Conservation (phyloP, 257 asterid genomes). For the Avicennia marina region DNA sequence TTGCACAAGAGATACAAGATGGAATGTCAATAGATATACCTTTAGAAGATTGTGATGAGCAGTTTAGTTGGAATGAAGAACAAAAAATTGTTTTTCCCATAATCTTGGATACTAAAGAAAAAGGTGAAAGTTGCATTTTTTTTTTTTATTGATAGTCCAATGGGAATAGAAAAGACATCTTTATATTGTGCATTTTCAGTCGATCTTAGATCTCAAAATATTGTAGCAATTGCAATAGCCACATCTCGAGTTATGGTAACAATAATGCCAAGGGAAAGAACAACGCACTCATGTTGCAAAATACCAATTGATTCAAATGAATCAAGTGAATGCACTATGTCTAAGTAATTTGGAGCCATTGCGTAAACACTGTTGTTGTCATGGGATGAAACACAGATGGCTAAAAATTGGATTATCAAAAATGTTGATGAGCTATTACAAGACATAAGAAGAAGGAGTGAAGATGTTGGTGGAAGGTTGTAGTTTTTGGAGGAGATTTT, state of each 20-base stretch:
- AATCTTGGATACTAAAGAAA: not conserved
- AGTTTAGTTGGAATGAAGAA: not conserved
- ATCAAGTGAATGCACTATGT: no score
- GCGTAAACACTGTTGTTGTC: no score
- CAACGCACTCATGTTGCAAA: not conserved
- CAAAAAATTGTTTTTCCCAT: not conserved
- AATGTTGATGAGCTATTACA: no score
- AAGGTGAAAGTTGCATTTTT: not conserved
- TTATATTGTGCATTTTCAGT: not conserved
- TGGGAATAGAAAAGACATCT: not conserved
- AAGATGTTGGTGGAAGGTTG: no score
- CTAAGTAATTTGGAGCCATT: no score
- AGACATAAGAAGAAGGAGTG: no score
- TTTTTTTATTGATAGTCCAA: not conserved
- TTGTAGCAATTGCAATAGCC: not conserved
- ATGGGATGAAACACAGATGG: no score
- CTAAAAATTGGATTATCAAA: no score
- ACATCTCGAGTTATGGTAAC: not conserved
- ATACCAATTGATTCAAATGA: no score
- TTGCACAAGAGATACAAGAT: not conserved
- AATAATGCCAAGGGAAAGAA: not conserved
- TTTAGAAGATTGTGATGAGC: not conserved
- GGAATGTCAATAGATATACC: not conserved
- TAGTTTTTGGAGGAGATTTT: no score
- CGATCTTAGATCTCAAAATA: not conserved